A percentile compares a stretch with the other conserved stretches of the same genome.
These are phyloP conservation scores for Pinus albicaulis DNA, from an alignment of 75 land plant genomes.

Conservation along the genomic window DNA sequence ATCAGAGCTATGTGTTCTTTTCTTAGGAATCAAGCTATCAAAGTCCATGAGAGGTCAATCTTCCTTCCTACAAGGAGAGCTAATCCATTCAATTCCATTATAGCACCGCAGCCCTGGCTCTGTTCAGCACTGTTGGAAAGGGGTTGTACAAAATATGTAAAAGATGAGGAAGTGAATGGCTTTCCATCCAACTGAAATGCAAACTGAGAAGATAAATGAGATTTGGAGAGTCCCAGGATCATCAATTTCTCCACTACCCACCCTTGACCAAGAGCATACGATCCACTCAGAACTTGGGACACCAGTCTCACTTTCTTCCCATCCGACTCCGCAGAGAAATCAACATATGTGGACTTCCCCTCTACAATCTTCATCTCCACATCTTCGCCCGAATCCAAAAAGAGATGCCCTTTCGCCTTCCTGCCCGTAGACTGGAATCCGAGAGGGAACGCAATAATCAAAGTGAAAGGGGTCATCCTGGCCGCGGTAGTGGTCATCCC, in stretches of 20 bases:
- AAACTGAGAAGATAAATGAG: too few relatives aligned
- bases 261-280: constrained; percentile 16
- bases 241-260: not conserved
- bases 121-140: too few relatives aligned
- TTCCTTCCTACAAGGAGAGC: too few relatives aligned
- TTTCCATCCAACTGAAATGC: too few relatives aligned
- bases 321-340: constrained; percentile 9
- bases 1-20: too few relatives aligned
- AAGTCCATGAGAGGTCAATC: too few relatives aligned
- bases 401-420: constrained; percentile 20
- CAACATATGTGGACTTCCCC: constrained; percentile 32
- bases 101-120: too few relatives aligned
- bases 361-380: constrained; percentile 30
- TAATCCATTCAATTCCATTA: too few relatives aligned
- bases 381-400: constrained; percentile 35
- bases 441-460: constrained; percentile 17
- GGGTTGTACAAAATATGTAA: too few relatives aligned
- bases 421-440: not conserved
- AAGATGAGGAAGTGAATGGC: too few relatives aligned
- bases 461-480: constrained; percentile 28
- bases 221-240: too few relatives aligned
- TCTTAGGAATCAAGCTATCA: too few relatives aligned
- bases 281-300: constrained; percentile 16
- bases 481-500: constrained; percentile 24
- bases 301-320: constrained; percentile 3